Conservation (phyloP, 2,329 filamentous ascomycete species). For the Fusarium decemcellulare region DNA sequence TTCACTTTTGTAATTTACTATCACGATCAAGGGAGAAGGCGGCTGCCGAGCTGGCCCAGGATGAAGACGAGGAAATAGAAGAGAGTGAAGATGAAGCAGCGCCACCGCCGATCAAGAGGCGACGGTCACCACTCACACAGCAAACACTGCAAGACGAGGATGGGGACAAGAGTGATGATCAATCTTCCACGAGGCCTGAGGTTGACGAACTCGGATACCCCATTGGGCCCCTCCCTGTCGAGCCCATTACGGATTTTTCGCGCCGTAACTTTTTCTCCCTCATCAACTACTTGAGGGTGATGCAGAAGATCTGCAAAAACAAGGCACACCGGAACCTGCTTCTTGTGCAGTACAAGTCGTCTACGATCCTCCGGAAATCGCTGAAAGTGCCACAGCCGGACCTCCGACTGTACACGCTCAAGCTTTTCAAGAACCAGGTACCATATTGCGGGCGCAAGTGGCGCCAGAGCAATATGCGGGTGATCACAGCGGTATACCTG, state of each 20-base stretch:
- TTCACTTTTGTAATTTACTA: constrained; percentile 86
- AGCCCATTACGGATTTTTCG: constrained; percentile 90
- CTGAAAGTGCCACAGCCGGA: constrained; percentile 91
- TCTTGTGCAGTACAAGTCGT: constrained; percentile 95
- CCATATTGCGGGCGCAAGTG: constrained; percentile 98
- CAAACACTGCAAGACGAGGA: constrained; percentile 47
- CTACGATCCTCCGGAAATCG: constrained; percentile 90
- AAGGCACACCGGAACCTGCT: constrained; percentile 96
- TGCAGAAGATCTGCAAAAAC: constrained; percentile 97
- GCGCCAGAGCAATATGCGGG: constrained; percentile 98
- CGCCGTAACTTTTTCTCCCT: constrained; percentile 95
- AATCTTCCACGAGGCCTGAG: constrained; percentile 63
- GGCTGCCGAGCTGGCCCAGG: constrained; percentile 53
- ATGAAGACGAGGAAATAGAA: constrained; percentile 53
- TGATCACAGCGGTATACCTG: constrained; percentile 96
- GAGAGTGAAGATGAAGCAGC: constrained; percentile 83
- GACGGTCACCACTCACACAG: constrained; percentile 61
- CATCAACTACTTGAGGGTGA: constrained; percentile 94
- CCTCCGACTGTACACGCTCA: constrained; percentile 93
- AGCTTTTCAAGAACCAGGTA: constrained; percentile 98
- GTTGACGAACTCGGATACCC: constrained; percentile 93
- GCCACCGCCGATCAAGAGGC: constrained; percentile 84
- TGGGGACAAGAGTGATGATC: constrained; percentile 51
- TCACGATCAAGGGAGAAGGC: constrained; percentile 64
- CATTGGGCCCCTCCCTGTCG: constrained; percentile 75